Conservation (phyloP, 305 asterid species). For the Fraxinus greggii region DNA sequence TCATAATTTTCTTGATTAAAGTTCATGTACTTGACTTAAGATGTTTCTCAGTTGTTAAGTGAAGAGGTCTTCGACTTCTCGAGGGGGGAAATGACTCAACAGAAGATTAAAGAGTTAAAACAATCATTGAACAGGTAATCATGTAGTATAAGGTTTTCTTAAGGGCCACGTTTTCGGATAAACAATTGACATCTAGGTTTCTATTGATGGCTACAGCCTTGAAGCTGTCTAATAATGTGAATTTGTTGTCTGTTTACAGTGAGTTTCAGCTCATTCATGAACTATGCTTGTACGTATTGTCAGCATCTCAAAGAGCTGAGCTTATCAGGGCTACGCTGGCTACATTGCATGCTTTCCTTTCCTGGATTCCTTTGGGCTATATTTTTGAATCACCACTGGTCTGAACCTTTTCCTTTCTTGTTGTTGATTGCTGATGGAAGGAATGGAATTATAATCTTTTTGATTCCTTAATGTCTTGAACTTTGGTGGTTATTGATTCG, state of each 20-base stretch:
- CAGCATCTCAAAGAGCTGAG: constrained; percentile 95
- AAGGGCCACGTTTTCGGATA: background rate
- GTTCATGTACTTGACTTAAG: constrained; percentile 22
- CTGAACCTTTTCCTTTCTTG: constrained; percentile 36
- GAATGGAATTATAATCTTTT: constrained; percentile 2
- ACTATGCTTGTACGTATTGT: constrained; percentile 83
- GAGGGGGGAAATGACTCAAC: constrained; percentile 99
- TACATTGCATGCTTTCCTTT: constrained; percentile 94
- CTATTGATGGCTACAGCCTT: background rate
- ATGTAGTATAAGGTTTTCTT: background rate
- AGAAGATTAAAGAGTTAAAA: constrained; percentile 91
- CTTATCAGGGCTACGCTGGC: constrained; percentile 94
- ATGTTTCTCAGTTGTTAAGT: constrained; percentile 71
- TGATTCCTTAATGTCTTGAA: background rate
- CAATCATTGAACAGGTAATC: constrained; percentile 84
- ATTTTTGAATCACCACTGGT: constrained; percentile 97
- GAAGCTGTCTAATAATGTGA: background rate
- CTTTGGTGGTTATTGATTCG: background rate
- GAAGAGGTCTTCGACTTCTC: constrained; percentile 99
- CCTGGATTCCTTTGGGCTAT: constrained; percentile 99
- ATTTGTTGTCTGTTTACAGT: constrained; percentile 39
- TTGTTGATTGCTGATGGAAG: constrained; percentile 23
- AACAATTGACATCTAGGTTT: background rate
- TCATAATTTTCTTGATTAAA: constrained; percentile 5
- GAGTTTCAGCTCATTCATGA: constrained; percentile 98